These are phyloP conservation scores for Vaccinium vitisidaea DNA, from an alignment of 148 eudicot genomes.

Conservation along the genomic window DNA sequence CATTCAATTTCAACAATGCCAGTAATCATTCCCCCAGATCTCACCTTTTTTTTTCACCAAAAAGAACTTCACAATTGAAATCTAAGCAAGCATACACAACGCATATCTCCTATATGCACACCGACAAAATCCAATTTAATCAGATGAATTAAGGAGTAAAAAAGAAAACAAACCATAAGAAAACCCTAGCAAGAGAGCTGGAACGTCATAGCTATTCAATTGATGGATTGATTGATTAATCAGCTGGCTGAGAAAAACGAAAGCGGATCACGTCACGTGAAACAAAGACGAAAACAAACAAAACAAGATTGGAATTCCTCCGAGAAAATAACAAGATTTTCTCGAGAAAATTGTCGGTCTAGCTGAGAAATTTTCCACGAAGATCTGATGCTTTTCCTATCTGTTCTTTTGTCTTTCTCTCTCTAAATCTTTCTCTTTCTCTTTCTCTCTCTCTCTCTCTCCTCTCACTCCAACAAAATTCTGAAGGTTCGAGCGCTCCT, in stretches of 20 bases:
- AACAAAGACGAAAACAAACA: neutral
- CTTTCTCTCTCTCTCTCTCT: constrained; percentile 9
- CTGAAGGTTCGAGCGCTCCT: constrained; percentile 17
- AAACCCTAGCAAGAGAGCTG: constrained; percentile 15
- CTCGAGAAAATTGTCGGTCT: constrained; percentile 14
- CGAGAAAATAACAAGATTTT: neutral
- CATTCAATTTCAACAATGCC: constrained; percentile 18
- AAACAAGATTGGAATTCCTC: neutral
- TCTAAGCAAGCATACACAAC: neutral
- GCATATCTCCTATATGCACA: neutral
- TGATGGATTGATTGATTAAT: neutral
- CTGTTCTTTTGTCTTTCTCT: neutral
- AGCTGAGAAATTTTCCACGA: neutral
- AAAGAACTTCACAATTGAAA: neutral
- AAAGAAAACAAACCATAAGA: neutral
- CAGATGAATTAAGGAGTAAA: neutral
- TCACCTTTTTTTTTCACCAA: neutral
- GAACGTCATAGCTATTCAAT: constrained; percentile 1
- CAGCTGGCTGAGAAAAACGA: neutral
- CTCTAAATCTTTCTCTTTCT: constrained; percentile 10
- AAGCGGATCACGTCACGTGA: neutral
- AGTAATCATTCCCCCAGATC: constrained; percentile 16
- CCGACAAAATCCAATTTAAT: neutral
- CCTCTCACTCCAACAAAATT: constrained; percentile 1
- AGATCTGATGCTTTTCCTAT: constrained; percentile 4